Percentiles rank a stretch among this genome's conserved stretches.
phyloP scores from a whole-genome alignment of 805 yeast species.

The Saccharomycopsis fermentans region DNA sequence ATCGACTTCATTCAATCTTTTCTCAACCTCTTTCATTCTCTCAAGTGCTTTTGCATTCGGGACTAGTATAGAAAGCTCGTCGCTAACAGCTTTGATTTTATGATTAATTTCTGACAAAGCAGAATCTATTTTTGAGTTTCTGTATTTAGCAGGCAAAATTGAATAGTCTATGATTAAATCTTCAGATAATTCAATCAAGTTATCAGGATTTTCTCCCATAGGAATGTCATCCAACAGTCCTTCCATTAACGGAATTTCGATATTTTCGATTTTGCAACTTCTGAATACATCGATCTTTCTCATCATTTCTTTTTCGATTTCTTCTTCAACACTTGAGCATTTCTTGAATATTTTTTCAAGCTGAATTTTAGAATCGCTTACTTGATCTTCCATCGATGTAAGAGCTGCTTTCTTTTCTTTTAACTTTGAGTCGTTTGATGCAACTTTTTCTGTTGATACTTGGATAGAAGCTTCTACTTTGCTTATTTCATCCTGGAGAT shows the following conservation, averaged over 20 bases:
- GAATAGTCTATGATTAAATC: constrained; percentile 47
- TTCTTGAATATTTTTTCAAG: constrained; percentile 27
- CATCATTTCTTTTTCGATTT: constrained; percentile 39
- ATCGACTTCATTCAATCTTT: constrained; percentile 49
- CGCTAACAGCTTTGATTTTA: constrained; percentile 29
- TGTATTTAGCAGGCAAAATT: constrained; percentile 33
- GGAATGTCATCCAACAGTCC: constrained; percentile 56
- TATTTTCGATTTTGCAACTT: constrained; percentile 64
- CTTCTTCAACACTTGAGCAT: constrained; percentile 38
- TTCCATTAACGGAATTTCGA: constrained; percentile 49
- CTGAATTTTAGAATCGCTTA: constrained; percentile 28
- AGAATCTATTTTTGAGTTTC: constrained; percentile 26
- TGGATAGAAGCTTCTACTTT: constrained; percentile 33
- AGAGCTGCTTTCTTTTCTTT: constrained; percentile 26
- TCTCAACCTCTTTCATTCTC: constrained; percentile 59
- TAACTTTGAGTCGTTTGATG: constrained; percentile 25
- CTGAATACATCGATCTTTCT: constrained; percentile 52
- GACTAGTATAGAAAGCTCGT: constrained; percentile 34
- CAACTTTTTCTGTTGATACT: constrained; percentile 28
- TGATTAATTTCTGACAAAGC: constrained; percentile 29
- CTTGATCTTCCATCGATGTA: constrained; percentile 39
- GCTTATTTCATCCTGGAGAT: constrained; percentile 27
- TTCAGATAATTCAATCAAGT: constrained; percentile 32
- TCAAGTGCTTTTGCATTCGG: constrained; percentile 82
- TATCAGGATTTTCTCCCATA: constrained; percentile 39